Evolutionary conservation across 108 stramenopile species (phyloP), one percentile per base, ranked within the genome.

Genomic region (Chaetoceros tenuissimus): DNA sequence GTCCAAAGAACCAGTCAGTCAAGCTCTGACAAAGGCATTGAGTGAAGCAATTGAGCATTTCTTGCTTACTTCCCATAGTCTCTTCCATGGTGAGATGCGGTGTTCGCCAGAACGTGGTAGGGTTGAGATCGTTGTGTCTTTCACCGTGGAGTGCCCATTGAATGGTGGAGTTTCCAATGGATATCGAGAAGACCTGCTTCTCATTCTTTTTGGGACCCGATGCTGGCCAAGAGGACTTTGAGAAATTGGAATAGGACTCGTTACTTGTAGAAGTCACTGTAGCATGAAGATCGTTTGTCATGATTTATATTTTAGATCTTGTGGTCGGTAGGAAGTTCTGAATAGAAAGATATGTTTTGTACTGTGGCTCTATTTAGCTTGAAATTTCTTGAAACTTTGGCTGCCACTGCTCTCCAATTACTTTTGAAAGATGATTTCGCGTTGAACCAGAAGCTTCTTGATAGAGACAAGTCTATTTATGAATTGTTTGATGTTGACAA

Each of bases 121-220:
- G 82, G 24, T 25, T 48, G 43, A 78, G 79, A 24, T 67, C 55
- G 2, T 64, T 24, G 5, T 46, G 57, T 24, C 3, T 20, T 25
- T 69, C 73, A 8, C 68, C 31, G 51, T 82, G 89, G 48, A 82
- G 34, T 17, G 84, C 77, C 89, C 89, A 92, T 25, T 82, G 67
- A 20, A 81, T 51, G 57, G 73, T 71, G 5, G 83, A 55, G 58
- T 87, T 91, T 23, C 89, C 89, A 53, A 68, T 63, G 3, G 73
- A 63, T 31, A 79, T 48, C 49, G 48, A 66, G 19, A 83, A 7
- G 19, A 77, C 22, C 8, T 59, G 47, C 10, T 46, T 49, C 24
- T 72, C 72, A 20, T 53, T 30, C 1, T 53, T 29, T 18, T 51
- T 44, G 5, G 75, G 69, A 27, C 48, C 20, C 20, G 60, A 60